Evolutionary conservation across 768 basidiomycete species (phyloP).

Genomic region (Xerocomus potaroensis): DNA sequence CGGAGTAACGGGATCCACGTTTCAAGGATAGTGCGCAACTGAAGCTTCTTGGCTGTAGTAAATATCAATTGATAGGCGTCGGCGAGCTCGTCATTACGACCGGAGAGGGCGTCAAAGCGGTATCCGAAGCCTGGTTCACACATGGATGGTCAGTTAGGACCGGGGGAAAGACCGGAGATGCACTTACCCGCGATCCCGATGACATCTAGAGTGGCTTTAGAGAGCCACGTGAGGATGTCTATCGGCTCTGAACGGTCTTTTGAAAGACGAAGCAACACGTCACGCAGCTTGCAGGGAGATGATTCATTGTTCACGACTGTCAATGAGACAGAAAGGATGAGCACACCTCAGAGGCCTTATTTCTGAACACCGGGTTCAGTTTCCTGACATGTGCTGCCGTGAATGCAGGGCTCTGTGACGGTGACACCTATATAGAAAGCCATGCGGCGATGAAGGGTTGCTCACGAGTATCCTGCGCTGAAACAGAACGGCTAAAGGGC

Average conservation of each 20-base stretch:
- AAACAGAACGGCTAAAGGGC: constrained; percentile 1
- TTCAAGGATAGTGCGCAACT: constrained; percentile 49
- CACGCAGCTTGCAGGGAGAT: constrained; percentile 38
- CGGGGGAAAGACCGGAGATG: not conserved
- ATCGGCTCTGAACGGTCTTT: constrained; percentile 31
- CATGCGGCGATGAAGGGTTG: constrained; percentile 5
- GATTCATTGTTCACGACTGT: not conserved
- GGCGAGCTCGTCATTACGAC: constrained; percentile 50
- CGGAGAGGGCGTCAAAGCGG: constrained; percentile 48
- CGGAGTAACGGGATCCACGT: constrained; percentile 56
- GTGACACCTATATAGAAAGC: not conserved
- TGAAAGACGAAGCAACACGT: constrained; percentile 35
- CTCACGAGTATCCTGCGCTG: constrained; percentile 51
- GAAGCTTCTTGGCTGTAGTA: constrained; percentile 47
- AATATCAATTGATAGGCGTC: constrained; percentile 52
- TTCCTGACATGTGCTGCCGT: constrained; percentile 45
- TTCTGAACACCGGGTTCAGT: constrained; percentile 53
- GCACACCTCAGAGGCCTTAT: constrained; percentile 50
- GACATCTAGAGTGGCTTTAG: constrained; percentile 67
- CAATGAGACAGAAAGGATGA: not conserved
- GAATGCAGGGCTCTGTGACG: constrained; percentile 47
- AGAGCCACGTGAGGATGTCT: constrained; percentile 63
- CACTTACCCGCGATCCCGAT: constrained; percentile 64
- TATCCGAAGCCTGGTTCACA: constrained; percentile 47
- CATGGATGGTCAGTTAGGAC: not conserved